Conservation (phyloP, 768 basidiomycete genomes). For the Lactifluus pinguis region DNA sequence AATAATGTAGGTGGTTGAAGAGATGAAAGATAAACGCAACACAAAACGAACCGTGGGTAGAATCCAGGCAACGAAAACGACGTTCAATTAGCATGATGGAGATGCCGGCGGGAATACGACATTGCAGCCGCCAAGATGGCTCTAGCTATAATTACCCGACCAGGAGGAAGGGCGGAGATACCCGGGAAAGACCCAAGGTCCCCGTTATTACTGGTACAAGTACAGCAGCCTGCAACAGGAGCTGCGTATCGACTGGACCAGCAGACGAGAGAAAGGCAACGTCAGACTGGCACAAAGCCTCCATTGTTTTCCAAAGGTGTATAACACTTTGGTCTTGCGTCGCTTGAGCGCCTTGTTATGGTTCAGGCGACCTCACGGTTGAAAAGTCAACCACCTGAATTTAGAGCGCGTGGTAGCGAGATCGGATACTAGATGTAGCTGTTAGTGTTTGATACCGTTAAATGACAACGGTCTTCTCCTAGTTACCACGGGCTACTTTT, state of each 20-base stretch:
- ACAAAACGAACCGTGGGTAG: not conserved
- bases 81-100: not conserved
- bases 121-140: not conserved
- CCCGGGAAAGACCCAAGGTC: not conserved
- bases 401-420: not conserved
- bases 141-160: not conserved
- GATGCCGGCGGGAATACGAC: not conserved
- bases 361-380: not conserved
- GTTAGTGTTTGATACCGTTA: not conserved
- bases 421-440: not conserved
- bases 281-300: not conserved
- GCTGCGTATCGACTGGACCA: not conserved
- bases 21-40: not conserved
- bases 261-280: not conserved
- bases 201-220: not conserved
- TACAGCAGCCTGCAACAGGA: not conserved
- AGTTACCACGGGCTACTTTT: no score
- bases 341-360: not conserved
- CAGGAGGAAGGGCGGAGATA: not conserved
- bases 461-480: not conserved
- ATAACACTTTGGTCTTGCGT: not conserved
- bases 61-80: not conserved
- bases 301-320: not conserved
- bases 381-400: not conserved
- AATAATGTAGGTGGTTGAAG: not conserved